Evolutionary conservation across 345 rosid genomes (phyloP), one percentile per base, ranked within the genome.

Genomic region (Rhizophora apiculata): DNA sequence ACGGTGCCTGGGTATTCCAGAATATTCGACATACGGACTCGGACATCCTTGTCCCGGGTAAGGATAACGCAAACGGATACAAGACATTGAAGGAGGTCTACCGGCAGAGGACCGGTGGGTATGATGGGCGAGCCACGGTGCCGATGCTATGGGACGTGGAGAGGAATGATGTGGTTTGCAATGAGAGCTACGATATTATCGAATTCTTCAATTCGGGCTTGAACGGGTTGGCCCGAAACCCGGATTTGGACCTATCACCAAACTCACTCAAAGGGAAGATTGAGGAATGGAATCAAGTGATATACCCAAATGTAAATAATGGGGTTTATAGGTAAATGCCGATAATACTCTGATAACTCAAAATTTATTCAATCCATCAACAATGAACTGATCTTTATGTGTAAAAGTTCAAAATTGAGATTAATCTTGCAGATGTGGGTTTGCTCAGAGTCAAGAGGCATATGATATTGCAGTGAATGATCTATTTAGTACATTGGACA

Each of bases 391-490:
- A 13, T 43, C 49, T 43, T 43, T 13, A 43, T 11, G 49, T 43
- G 49, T 43, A 3, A 3, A 43, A 43, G 49, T 13, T 43, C 49
- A 43, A 39, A 39, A 11, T 39, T 55, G 30, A 55, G 59, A 27
- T 24, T n/a, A 56, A 19, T 10, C 27, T 51, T 68, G 62, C 77
- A 91, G 97, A 76, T 87, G 95, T 56, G 98, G 96, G 6, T 91
- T 91, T 86, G 95, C 95, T 37, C 95, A 94, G 77, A 89, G 88
- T 72, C 96, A 88, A 70, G 93, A 85, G 62, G 96, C 95, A 0
- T 91, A 91, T 74, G 92, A 94, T 63, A 32, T 31, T 60, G 93
- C 96, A 13, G 96, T 86, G 76, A 75, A 52, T 72, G 90, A 75
- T 68, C 32, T 91, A 51, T 94, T 91, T 32, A 68, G 72, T 51